These are phyloP conservation scores for Marchantia paleacea DNA, from an alignment of 225 moss, liverwort and hornwort species.

Conservation along the genomic window DNA sequence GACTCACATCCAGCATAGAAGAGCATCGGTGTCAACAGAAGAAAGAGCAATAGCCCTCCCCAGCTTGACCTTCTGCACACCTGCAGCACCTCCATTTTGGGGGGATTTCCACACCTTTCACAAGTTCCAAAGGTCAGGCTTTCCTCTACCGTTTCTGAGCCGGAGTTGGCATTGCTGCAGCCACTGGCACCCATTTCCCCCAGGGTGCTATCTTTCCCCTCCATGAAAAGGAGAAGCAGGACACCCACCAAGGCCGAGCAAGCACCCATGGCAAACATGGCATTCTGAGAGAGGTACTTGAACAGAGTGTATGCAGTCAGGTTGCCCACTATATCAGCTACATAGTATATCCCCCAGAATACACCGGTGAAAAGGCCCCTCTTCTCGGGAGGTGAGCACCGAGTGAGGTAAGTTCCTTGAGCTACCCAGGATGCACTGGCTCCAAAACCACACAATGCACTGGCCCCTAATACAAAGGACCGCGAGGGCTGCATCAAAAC, in stretches of 20 bases:
- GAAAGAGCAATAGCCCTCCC: slow-evolving; percentile 18
- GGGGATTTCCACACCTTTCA: slow-evolving; percentile 19
- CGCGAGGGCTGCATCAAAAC: slow-evolving; percentile 33
- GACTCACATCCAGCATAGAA: slow-evolving; percentile 30
- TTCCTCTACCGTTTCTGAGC: slow-evolving; percentile 6
- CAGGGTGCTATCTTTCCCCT: slow-evolving; percentile 9
- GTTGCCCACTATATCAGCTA: slow-evolving; percentile 31
- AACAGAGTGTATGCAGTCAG: slow-evolving; percentile 27
- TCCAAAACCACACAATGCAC: slow-evolving; percentile 35
- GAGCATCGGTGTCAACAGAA: slow-evolving; percentile 26
- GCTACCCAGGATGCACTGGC: slow-evolving; percentile 31
- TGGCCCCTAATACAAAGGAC: slow-evolving; percentile 25
- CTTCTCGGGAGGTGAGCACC: slow-evolving; percentile 28
- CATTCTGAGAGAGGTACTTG: slow-evolving; percentile 25
- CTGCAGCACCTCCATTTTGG: slow-evolving; percentile 21
- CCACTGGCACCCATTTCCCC: background rate
- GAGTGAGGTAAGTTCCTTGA: slow-evolving; percentile 29
- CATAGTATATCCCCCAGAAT: slow-evolving; percentile 35
- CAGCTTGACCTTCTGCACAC: slow-evolving; percentile 20
- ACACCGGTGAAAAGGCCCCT: slow-evolving; percentile 30
- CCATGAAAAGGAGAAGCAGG: slow-evolving; percentile 31
- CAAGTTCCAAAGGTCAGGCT: slow-evolving; percentile 17
- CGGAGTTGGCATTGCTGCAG: background rate
- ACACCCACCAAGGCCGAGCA: slow-evolving; percentile 28
- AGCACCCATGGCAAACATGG: slow-evolving; percentile 29